Evolutionary conservation across 495 filamentous ascomycete species (phyloP).

Genomic region (Podospora didyma): DNA sequence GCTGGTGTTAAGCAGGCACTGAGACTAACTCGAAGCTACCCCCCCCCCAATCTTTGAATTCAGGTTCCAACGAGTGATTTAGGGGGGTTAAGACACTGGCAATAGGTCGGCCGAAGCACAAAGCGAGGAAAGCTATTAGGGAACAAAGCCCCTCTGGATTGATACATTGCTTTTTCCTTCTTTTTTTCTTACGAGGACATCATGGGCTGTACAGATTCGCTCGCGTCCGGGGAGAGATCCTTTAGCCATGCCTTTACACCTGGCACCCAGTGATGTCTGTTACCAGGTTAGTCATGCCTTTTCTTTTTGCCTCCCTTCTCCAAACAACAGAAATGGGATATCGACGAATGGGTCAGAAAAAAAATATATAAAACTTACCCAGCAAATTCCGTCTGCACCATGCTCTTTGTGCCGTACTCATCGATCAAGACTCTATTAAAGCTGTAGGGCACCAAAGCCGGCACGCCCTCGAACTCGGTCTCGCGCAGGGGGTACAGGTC

Average conservation of each 20-base stretch:
- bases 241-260: background rate
- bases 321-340: background rate
- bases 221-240: conserved; percentile 17
- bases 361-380: conserved; percentile 44
- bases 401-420: conserved; percentile 67
- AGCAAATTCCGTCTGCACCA: conserved; percentile 60
- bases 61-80: too few relatives aligned
- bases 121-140: too few relatives aligned
- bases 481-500: conserved; percentile 79
- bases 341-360: background rate
- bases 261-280: background rate
- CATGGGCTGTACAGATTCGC: too few relatives aligned
- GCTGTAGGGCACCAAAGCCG: conserved; percentile 70
- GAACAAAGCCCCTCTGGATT: too few relatives aligned
- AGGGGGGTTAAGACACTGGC: too few relatives aligned
- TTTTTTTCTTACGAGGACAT: too few relatives aligned
- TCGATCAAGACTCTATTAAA: conserved; percentile 68
- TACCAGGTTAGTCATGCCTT: background rate
- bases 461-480: conserved; percentile 71
- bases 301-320: too few relatives aligned
- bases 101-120: too few relatives aligned
- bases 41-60: too few relatives aligned
- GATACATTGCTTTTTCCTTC: too few relatives aligned
- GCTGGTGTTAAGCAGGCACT: too few relatives aligned
- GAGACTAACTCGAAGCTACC: too few relatives aligned